Evolutionary conservation across 208 protist species (phyloP), one percentile per base, ranked within the genome.

Genomic region (Lotmaria passim): DNA sequence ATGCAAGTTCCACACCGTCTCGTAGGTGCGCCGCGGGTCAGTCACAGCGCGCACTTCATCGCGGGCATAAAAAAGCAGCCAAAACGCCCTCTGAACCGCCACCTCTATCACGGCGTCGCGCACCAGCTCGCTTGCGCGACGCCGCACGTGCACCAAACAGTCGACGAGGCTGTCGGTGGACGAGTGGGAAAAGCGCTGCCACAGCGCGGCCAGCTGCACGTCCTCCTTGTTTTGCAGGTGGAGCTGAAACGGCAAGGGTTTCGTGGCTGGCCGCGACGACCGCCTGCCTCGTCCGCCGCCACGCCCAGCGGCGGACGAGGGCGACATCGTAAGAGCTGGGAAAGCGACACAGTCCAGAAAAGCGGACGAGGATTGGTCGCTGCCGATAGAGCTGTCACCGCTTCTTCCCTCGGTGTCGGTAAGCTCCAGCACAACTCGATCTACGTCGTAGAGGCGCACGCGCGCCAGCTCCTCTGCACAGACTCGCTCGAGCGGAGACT

Each of bases 11-110:
- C 81, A 87, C 38, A 93, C 63, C 14, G 77, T 77, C 14, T 51
- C 62, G 66, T 89, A 93, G 14, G 89, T 93, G 52, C 83, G 56
- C 38, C 33, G 52, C 17, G 89, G 89, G 38, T 82, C 36, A 5
- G 91, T 94, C 23, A 96, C 60, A 21, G 87, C 85, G 11, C 87
- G 72, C 43, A 96, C 87, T 44, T 96, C 91, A 68, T 91, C 86
- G n/a, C 85, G 79, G 1, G 84, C 44, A 61, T 92, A 94, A 58
- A 96, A 93, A 23, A 92, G 81, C 60, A 96, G 50, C 63, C 86
- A 70, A 34, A 96, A 82, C 11, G 82, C 86, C 17, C 60, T 79
- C 57, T 92, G 85, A 14, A 70, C 51, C 3, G 81, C 51, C 31
- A 92, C 3, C 64, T 96, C 91, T 7, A 38, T 24, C 19, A 67